Evolutionary conservation across 1,139 yeast genomes (phyloP), one percentile per base, ranked within the genome.

Genomic region (Wickerhamomyces sp.): DNA sequence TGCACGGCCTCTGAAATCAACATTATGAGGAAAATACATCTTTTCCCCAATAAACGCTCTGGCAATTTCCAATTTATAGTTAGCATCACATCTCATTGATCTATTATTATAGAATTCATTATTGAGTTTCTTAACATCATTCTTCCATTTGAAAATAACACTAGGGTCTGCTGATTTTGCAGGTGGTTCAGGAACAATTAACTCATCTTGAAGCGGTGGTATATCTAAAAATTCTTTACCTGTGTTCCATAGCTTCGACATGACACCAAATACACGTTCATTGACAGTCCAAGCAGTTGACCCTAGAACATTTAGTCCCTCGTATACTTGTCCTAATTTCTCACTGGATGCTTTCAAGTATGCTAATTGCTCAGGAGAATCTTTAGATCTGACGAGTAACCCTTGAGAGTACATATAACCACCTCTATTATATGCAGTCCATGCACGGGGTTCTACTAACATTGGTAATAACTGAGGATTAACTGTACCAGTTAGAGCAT

Each of bases 1-100:
- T 1, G 97, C 96, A 55, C 98, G 79, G 7, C 98, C 98, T 61
- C 98, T 74, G 59, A 90, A 90, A 61, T 92, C 98, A 39, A 92
- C 69, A 54, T 89, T 89, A 60, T 92, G 97, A 6, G 98, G 97
- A 67, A 90, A 87, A 60, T 79, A 90, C 56, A 92, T 79, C 56
- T 86, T 82, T 61, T 92, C 98, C 18, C 94, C 94, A 30, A 82
- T 67, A 53, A 82, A 88, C 0, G 96, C 97, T 51, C 98, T 75
- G 0, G 98, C 97, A 59, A 92, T 89, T 61, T 92, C 98, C 40
- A 92, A 67, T 59, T 88, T 90, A 61, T 94, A 92, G 60, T 92
- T 92, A 48, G 87, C 73, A 60, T 90, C 97, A 66, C 98, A 92
- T 62, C 99, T 76, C 59, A 82, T 85, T 0, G 97, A 89, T 59